phyloP scores from a whole-genome alignment of 768 basidiomycete genomes.

The Tricholoma furcatifolium region DNA sequence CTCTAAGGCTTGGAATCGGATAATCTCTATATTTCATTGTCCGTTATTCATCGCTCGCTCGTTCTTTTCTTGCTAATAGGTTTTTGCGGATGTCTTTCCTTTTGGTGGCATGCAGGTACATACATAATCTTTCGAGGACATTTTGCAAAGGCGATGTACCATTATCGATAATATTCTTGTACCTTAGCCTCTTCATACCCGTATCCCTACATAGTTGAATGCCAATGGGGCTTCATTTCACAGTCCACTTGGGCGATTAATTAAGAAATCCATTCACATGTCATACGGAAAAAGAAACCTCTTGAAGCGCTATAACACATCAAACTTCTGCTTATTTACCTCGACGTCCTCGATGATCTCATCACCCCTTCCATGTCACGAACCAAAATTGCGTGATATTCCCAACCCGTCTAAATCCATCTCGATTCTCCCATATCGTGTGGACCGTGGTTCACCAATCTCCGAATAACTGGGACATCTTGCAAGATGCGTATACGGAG shows the following conservation, averaged over 20 bases:
- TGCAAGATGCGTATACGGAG: too few relatives aligned
- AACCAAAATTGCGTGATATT: too few relatives aligned
- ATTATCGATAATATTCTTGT: neutral
- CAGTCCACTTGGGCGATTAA: too few relatives aligned
- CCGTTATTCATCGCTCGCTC: neutral
- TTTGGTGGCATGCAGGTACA: neutral
- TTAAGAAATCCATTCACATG: too few relatives aligned
- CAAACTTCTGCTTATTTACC: neutral
- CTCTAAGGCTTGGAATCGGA: neutral
- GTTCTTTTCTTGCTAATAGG: neutral
- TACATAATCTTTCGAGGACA: neutral
- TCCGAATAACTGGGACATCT: too few relatives aligned
- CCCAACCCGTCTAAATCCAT: too few relatives aligned
- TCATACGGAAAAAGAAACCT: neutral
- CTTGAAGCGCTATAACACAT: neutral
- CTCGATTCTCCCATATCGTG: too few relatives aligned
- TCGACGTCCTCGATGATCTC: neutral
- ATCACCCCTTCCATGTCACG: too few relatives aligned
- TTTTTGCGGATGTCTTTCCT: constrained; percentile 5
- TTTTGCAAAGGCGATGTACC: constrained; percentile 7
- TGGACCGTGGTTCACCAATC: too few relatives aligned
- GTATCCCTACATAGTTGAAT: constrained; percentile 1
- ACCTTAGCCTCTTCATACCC: constrained; percentile 2
- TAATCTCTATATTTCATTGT: neutral
- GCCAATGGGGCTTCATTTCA: neutral